Evolutionary conservation across 306 rosid species (phyloP), one percentile per base, ranked within the genome.

Genomic region (Cucurbita pepo): DNA sequence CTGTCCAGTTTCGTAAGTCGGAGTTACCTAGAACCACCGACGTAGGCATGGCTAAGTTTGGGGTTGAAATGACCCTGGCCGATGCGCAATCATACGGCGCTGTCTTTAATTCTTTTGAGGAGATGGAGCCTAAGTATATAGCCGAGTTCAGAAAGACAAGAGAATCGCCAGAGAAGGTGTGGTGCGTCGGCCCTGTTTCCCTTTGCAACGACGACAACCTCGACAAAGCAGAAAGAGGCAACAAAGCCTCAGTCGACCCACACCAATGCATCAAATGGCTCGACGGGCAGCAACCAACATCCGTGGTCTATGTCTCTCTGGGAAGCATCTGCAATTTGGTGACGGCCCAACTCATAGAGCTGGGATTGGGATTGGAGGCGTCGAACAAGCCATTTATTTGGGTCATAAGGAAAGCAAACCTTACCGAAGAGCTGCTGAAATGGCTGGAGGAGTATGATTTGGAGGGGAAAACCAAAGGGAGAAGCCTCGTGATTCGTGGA

Each of bases 221-320:
- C 48, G 91, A 88, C 56, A 83, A 78, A 80, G 83, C 79, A 41
- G 78, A 84, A 37, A 82, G 95, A 81, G 95, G 97, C 10, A 69
- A 82, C 65, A 80, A 70, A 38, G 71, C 63, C 7, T 22, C 85
- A 21, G 67, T 77, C 22, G 77, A 84, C 21, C 84, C 79, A 36
- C 6, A 72, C 4, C 40, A 67, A 9, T 71, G 76, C 62, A 41
- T 72, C 64, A 50, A 71, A 4, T 83, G 95, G 97, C 89, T 91
- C 43, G 86, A 88, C 30, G 72, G 25, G 16, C 75, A 60, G 25
- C 69, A 81, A 3, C 55, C 81, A 25, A n/a, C 7, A 16, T 80
- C 76, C 25, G 89, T 88, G 7, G 37, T 91, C 9, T 84, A 88
- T 72, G 92, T 72, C 12, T 88, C 88, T 61, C 45, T 91, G 13